Base-by-base conservation (phyloP, 768 basidiomycete species). In the Boletus rufocinnamomeus region DNA sequence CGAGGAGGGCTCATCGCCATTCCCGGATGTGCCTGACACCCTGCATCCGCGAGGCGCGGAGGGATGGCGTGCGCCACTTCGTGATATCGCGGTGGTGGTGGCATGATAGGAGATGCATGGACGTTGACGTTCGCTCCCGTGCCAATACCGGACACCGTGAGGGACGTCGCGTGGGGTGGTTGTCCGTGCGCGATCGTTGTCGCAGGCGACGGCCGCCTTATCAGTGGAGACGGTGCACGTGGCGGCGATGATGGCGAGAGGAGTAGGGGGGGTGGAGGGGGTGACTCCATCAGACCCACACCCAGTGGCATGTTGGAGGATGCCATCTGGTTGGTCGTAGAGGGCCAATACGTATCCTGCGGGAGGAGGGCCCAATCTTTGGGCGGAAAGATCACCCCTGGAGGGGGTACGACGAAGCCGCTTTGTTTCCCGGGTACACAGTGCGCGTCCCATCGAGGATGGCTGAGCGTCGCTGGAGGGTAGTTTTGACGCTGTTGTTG, bases 11-110 rank as follows among this genome's bases (percentile, higher is more conserved):
- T 62, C 50, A 41, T 56, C 30, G 38, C 40, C 55, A 60, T 57
- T 6, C 49, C 35, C 14, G 56, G 17, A 14, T 50, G 68, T 70
- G 47, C 69, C 65, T 68, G 69, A 61, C 60, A 56, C 50, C 64
- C 69, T 55, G 58, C 58, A 11, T 71, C 68, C 61, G 60, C 52
- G 56, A 66, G 69, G 66, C 62, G 64, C n/a, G 59, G 60, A 45
- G 62, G 44, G 6, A 51, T 37, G 30, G 19, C n/a, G 6, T 23
- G 55, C 3, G 47, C 50, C 4, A 60, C 27, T 34, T 70, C 69
- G 28, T 60, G 64, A 62, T 69, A 64, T 41, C 59, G 69, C 56
- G 66, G 53, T 23, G 63, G 55, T 1, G 57, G 56, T 57, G 58
- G 47, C 52, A 56, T 49, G 48, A 63, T 60, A 32, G 58, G 58